phyloP scores from a whole-genome alignment of 768 basidiomycete genomes.

The Candolleomyces eurysporus region DNA sequence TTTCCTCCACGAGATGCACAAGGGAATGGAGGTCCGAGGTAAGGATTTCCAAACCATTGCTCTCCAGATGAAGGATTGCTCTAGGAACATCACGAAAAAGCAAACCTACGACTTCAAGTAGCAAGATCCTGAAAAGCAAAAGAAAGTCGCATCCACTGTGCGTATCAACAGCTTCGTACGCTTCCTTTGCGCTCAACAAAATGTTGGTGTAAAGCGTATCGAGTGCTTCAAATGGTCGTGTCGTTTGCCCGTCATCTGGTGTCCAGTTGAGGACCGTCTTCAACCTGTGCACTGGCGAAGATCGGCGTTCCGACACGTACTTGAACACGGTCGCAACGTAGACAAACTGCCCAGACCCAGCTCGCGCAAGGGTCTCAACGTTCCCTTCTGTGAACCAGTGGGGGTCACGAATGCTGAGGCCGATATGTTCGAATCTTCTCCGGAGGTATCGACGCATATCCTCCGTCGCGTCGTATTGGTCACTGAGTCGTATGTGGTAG shows the following conservation, averaged over 20 bases:
- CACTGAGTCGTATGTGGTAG: not conserved
- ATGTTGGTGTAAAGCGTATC: not conserved
- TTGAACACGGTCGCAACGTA: constrained; percentile 3
- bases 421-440: not conserved
- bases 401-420: not conserved
- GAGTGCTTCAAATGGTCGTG: not conserved
- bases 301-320: not conserved
- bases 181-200: not conserved
- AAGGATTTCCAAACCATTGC: not conserved
- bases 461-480: not conserved
- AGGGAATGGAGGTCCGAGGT: not conserved
- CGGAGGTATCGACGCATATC: constrained; percentile 1
- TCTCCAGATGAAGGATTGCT: too few relatives aligned
- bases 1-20: not conserved
- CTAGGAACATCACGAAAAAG: too few relatives aligned
- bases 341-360: constrained; percentile 6
- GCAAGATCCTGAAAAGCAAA: too few relatives aligned
- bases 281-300: not conserved
- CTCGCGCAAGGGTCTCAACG: not conserved
- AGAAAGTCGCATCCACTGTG: not conserved
- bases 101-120: too few relatives aligned
- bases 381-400: not conserved
- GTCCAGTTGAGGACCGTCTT: not conserved
- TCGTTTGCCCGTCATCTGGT: not conserved
- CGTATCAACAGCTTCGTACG: not conserved